Percentiles rank a stretch among this genome's conserved stretches.
Conservation (phyloP, 352 stramenopile genomes). For the Phytophthora europaea region DNA sequence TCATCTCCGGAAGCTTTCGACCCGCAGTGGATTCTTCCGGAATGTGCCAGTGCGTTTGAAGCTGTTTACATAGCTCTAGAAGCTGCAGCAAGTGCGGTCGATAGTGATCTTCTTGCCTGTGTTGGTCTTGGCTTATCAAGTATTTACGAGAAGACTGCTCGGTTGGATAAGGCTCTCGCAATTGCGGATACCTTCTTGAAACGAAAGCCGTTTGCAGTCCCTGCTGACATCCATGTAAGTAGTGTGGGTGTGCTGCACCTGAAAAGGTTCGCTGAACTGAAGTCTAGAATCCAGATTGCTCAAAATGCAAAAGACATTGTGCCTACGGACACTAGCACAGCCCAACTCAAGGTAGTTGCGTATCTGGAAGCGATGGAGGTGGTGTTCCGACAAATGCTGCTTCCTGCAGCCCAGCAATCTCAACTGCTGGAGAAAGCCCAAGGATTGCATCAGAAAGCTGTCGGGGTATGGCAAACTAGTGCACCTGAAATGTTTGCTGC, state of each 20-base stretch:
- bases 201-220: slow-evolving; percentile 34
- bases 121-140: slow-evolving; percentile 61
- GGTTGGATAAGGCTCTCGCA: slow-evolving; percentile 57
- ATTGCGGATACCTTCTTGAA: slow-evolving; percentile 73
- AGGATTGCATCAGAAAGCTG: slow-evolving; percentile 67
- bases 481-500: slow-evolving; percentile 44
- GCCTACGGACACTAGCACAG: slow-evolving; percentile 44
- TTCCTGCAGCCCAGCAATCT: slow-evolving; percentile 29
- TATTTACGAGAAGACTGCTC: slow-evolving; percentile 57
- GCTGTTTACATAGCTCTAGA: slow-evolving; percentile 60
- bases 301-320: slow-evolving; percentile 78
- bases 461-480: slow-evolving; percentile 56
- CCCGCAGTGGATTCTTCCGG: slow-evolving; percentile 59
- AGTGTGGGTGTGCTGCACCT: slow-evolving; percentile 43
- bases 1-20: slow-evolving; percentile 26
- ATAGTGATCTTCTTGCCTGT: slow-evolving; percentile 62
- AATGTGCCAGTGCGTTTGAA: slow-evolving; percentile 76
- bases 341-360: slow-evolving; percentile 57
- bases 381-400: slow-evolving; percentile 26
- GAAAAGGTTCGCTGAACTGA: slow-evolving; percentile 76
- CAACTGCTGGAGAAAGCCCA: slow-evolving; percentile 58
- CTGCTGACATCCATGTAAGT: not conserved
- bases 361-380: slow-evolving; percentile 67
- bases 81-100: slow-evolving; percentile 21
- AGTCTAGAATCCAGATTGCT: slow-evolving; percentile 66